Evolutionary conservation across 2,329 filamentous ascomycete species (phyloP), one percentile per base, ranked within the genome.

Genomic region (Trichoderma sp.): DNA sequence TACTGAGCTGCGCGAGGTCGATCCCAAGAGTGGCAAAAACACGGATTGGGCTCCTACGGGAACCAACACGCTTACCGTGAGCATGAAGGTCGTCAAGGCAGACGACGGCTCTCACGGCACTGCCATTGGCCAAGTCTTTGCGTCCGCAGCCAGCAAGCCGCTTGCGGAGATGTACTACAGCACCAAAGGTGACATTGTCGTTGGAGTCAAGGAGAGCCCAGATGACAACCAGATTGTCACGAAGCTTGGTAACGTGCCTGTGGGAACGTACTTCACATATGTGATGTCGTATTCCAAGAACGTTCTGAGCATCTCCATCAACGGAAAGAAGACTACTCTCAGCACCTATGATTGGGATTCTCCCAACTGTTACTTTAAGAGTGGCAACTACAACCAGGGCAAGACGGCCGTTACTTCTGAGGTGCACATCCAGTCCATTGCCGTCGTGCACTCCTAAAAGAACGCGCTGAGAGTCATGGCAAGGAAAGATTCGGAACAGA

Each of bases 121-220:
- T 17, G 67, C 67, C 36, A 77, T 84, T 61, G 82, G 82, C 6
- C 82, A 83, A 71, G 78, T 83, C 65, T 79, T 82, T 57, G 78
- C 81, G 58, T 77, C 81, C 39, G 78, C 77, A 39, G 75, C 71
- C 6, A 74, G 73, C 72, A 84, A 84, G 73, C 82, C 82, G 1
- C 76, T 83, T 12, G 79, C 76, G 11, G 82, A 84, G 71, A 75
- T 84, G 23, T 84, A 81, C 74, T 81, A 80, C 72, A 80, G 78
- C 59, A 71, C 75, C 6, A 75, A 73, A 1, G 82, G 82, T 6
- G 76, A 76, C 1, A 72, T 84, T 20, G 76, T 74, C 0, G 79
- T 82, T 63, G 82, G 82, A 1, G 82, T 84, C 15, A 67, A 71
- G 43, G n/a, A 30, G 11, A 50, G 57, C 9, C 79, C 80, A 59